Percentiles rank a stretch among this genome's conserved stretches.
phyloP scores from a whole-genome alignment of 768 basidiomycete species.

The Clitopilus hobsonii region DNA sequence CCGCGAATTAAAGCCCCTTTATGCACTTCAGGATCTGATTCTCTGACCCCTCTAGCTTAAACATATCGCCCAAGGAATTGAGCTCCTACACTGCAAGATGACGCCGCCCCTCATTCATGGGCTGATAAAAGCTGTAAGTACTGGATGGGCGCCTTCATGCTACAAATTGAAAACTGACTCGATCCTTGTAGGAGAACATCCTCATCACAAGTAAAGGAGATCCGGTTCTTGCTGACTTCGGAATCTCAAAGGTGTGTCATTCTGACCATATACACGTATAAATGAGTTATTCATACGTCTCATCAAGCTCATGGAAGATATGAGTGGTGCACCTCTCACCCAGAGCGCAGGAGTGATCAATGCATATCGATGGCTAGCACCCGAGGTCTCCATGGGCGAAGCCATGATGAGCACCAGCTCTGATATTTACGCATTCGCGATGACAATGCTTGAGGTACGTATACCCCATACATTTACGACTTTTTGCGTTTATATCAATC shows the following conservation, averaged over 20 bases:
- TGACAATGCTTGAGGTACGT: constrained; percentile 54
- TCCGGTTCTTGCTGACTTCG: constrained; percentile 50
- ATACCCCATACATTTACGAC: background rate
- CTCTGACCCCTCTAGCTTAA: constrained; percentile 28
- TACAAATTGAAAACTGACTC: background rate
- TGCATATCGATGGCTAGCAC: constrained; percentile 50
- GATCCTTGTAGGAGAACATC: constrained; percentile 37
- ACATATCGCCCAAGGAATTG: constrained; percentile 39
- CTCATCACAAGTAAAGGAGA: constrained; percentile 37
- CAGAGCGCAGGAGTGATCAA: constrained; percentile 44
- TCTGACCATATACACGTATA: background rate
- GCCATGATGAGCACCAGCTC: constrained; percentile 41
- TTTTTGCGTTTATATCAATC: background rate
- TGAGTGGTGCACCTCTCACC: constrained; percentile 53
- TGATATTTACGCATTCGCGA: constrained; percentile 52
- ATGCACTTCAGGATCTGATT: background rate
- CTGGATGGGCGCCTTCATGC: background rate
- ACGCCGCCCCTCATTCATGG: constrained; percentile 49
- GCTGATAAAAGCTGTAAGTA: constrained; percentile 45
- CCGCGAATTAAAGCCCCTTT: constrained; percentile 1
- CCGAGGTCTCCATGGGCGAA: constrained; percentile 47
- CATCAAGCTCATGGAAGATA: constrained; percentile 48
- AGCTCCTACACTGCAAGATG: constrained; percentile 21
- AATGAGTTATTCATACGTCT: background rate
- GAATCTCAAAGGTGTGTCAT: constrained; percentile 41